Evolutionary conservation across 495 filamentous ascomycete genomes (phyloP).

Genomic region (Trichoderma asperelloides): DNA sequence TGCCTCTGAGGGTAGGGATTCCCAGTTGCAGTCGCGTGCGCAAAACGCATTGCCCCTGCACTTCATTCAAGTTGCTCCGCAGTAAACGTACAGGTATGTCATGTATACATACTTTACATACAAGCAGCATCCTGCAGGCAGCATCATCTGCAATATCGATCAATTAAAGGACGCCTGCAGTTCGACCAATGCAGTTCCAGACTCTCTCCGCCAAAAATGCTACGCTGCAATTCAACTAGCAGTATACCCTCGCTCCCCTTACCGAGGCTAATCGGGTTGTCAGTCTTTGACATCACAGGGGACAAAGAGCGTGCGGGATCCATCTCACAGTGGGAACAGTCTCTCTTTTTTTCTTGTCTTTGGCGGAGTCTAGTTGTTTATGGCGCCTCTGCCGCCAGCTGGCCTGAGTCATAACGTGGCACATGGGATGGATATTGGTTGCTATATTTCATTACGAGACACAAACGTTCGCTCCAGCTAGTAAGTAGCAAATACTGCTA

Average conservation of each 20-base stretch:
- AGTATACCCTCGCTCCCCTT: too few species aligned
- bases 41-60: too few species aligned
- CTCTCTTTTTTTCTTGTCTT: neutral
- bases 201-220: neutral
- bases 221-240: neutral
- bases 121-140: too few species aligned
- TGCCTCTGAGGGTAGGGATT: neutral
- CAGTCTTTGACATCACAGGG: neutral
- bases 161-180: neutral
- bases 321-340: neutral
- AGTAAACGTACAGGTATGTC: neutral
- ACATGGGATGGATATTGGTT: neutral
- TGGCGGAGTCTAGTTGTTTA: neutral
- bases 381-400: neutral
- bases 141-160: neutral
- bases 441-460: conserved; percentile 3
- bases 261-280: neutral
- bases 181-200: neutral
- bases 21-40: neutral
- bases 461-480: neutral
- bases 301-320: neutral
- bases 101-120: too few species aligned
- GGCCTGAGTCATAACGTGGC: neutral
- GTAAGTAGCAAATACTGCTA: neutral
- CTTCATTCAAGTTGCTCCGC: neutral